phyloP scores from a whole-genome alignment of 768 basidiomycete species.

The Symmetrospora coprosmae region DNA sequence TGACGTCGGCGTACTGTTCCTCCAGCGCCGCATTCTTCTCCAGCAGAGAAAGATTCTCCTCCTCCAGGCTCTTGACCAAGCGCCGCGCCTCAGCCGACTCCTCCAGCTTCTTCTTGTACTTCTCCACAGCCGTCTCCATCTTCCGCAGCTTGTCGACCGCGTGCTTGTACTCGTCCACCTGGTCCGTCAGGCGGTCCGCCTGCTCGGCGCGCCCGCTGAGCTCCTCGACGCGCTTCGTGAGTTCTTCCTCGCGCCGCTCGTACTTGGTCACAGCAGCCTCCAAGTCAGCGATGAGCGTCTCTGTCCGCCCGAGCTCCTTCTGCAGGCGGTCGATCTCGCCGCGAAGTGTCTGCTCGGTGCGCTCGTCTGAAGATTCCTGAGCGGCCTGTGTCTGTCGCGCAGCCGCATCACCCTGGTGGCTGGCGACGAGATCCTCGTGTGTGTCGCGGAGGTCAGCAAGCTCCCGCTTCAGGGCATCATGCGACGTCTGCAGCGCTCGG shows the following conservation, averaged over 20 bases:
- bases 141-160: slow-evolving; percentile 83
- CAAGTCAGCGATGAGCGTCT: slow-evolving; percentile 23
- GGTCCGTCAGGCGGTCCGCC: slow-evolving; percentile 67
- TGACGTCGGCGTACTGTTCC: slow-evolving; percentile 75
- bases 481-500: neutral
- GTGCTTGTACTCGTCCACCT: slow-evolving; percentile 90
- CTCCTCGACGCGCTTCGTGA: slow-evolving; percentile 42
- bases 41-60: slow-evolving; percentile 79
- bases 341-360: neutral
- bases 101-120: slow-evolving; percentile 95
- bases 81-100: slow-evolving; percentile 58
- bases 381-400: no score
- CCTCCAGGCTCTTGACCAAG: slow-evolving; percentile 50
- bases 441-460: neutral
- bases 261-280: slow-evolving; percentile 33
- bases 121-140: slow-evolving; percentile 94
- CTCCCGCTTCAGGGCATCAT: neutral
- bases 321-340: slow-evolving; percentile 9
- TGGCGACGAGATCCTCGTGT: neutral
- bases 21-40: slow-evolving; percentile 84
- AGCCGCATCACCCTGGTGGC: no score
- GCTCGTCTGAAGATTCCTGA: no score
- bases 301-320: slow-evolving; percentile 5
- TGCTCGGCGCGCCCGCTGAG: slow-evolving; percentile 64
- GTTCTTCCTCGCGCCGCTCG: slow-evolving; percentile 35